A percentile compares a stretch with the other conserved stretches of the same genome.
phyloP scores from a whole-genome alignment of 768 basidiomycete species.

The Boletus barrowsii region DNA sequence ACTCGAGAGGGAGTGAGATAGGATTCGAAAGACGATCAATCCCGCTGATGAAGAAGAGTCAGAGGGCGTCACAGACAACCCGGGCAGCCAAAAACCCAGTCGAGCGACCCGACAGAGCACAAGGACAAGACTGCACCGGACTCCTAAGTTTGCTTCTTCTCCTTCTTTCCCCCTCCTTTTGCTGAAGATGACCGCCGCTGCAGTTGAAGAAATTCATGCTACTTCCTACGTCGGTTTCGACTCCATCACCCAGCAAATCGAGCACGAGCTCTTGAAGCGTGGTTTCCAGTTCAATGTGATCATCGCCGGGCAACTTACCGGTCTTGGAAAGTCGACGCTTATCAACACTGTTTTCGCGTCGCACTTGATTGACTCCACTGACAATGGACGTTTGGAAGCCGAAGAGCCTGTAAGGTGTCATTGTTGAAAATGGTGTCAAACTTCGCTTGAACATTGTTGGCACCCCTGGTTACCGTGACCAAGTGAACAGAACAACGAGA shows the following conservation, averaged over 20 bases:
- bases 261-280: constrained; percentile 98
- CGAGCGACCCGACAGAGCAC: too few species aligned
- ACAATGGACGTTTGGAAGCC: constrained; percentile 85
- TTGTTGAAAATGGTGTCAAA: constrained; percentile 93
- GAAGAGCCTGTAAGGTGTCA: constrained; percentile 91
- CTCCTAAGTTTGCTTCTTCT: constrained; percentile 11
- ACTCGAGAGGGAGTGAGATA: too few species aligned
- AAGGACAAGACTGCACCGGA: too few species aligned
- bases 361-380: constrained; percentile 96
- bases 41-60: too few species aligned
- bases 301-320: constrained; percentile 94
- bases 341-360: constrained; percentile 99
- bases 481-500: constrained; percentile 99
- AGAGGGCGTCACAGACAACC: too few species aligned
- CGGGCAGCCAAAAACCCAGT: too few species aligned
- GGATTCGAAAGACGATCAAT: too few species aligned
- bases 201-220: constrained; percentile 79
- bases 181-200: constrained; percentile 41
- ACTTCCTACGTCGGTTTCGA: constrained; percentile 97
- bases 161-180: constrained; percentile 16
- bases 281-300: constrained; percentile 99
- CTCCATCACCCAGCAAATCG: constrained; percentile 95
- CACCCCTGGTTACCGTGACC: constrained; percentile 98
- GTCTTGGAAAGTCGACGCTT: constrained; percentile 96
- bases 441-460: constrained; percentile 97